Evolutionary conservation across 2,329 filamentous ascomycete species (phyloP), one percentile per base, ranked within the genome.

Genomic region (Scedosporium apiospermum): DNA sequence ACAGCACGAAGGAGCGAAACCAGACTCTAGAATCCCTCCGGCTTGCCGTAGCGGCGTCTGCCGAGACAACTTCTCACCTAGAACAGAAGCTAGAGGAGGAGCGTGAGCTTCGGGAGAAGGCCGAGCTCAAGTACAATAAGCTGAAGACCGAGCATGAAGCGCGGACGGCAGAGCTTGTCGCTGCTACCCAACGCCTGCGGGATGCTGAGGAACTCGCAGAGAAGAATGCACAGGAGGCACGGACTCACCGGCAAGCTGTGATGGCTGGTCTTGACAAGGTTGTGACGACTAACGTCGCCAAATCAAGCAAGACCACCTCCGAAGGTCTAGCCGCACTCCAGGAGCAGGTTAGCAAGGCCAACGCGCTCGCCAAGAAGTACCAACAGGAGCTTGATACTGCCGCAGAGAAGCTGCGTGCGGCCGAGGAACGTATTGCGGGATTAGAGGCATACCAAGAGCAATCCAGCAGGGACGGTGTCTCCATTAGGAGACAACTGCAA

Each of bases 401-500:
- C 3, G 89, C 91, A 0, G 92, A 97, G 71, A 96, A 93, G 72
- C 81, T 99, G 61, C 89, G 95, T 61, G 89, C 89, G 64, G 95
- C 95, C 3, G 96, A 99, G 75, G 96, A 98, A 77, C 88, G 95
- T 51, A 98, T 99, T 72, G 96, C 95, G 4, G 95, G 95, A 6
- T 82, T 99, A 3, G 95, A 99, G 74, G 91, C 92, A 30, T 98
- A 98, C 73, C 95, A 99, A 75, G 95, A 99, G 72, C 95, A 99
- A 75, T 89, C 93, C 3, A 98, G 93, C 74, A 86, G 95, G 55
- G 96, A 99, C 74, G 92, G 92, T 58, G 86, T 99, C 62, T 86
- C 88, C 42, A 91, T 98, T 67, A 87, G 95, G 62, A 88, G 95
- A 71, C 93, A 98, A 71, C 82, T 99, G 61, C 95, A 98, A 72